These are phyloP conservation scores for Boletus calvinii DNA, from an alignment of 1,284 basidiomycete genomes.

Conservation along the genomic window DNA sequence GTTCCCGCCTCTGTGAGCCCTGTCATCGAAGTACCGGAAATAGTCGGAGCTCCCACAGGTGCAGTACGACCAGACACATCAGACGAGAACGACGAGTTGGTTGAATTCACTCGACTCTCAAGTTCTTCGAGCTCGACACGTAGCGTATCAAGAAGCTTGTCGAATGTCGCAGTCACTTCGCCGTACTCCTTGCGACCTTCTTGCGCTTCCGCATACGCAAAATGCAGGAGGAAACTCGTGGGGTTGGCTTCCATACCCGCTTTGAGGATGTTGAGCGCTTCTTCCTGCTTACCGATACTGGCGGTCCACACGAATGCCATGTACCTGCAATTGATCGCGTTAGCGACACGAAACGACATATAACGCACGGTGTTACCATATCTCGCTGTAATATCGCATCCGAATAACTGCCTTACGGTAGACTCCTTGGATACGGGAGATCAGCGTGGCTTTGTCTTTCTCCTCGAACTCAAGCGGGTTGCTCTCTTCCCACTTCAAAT, in stretches of 20 bases:
- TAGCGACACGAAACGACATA: constrained; percentile 8
- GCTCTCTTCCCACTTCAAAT: constrained; percentile 93
- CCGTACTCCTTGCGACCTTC: constrained; percentile 68
- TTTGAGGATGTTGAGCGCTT: constrained; percentile 79
- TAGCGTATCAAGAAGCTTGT: constrained; percentile 69
- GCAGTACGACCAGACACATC: constrained; percentile 31
- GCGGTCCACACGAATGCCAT: constrained; percentile 85
- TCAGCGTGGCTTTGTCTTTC: constrained; percentile 66
- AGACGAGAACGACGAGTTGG: constrained; percentile 41
- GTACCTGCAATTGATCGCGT: constrained; percentile 57
- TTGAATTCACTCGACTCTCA: constrained; percentile 50
- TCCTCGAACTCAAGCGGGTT: constrained; percentile 95
- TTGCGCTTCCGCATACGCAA: constrained; percentile 83
- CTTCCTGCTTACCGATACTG: constrained; percentile 75
- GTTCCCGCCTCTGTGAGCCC: constrained; percentile 28
- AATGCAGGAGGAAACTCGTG: constrained; percentile 82
- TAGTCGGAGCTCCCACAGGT: constrained; percentile 28
- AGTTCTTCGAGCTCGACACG: constrained; percentile 72
- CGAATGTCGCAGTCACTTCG: constrained; percentile 69
- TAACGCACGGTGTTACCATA: constrained; percentile 62
- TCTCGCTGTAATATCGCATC: constrained; percentile 94
- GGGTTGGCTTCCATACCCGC: constrained; percentile 89
- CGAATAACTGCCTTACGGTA: constrained; percentile 86
- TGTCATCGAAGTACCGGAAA: constrained; percentile 10
- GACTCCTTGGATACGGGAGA: constrained; percentile 76